These are phyloP conservation scores for Cenchrus americanus DNA, from an alignment of 176 grass and related monocot species.

Conservation along the genomic window DNA sequence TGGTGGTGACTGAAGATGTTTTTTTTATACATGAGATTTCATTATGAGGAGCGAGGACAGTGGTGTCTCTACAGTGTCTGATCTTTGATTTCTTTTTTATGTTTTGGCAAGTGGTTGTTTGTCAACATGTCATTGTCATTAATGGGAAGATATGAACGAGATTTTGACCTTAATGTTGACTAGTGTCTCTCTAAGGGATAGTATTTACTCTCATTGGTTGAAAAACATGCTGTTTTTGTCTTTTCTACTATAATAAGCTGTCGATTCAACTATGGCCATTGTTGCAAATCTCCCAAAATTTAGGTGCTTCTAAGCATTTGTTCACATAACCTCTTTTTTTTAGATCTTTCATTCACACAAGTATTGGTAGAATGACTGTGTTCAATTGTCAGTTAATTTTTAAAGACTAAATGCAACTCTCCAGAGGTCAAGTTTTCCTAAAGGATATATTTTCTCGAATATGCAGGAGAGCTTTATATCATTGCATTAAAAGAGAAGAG, in stretches of 20 bases:
- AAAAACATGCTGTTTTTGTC: background rate
- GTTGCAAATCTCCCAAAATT: background rate
- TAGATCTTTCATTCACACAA: no score
- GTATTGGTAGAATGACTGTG: background rate
- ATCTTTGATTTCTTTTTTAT: constrained; percentile 31
- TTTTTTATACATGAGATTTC: constrained; percentile 10
- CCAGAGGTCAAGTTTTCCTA: background rate
- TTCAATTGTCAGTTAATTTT: background rate
- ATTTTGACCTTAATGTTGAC: constrained; percentile 10
- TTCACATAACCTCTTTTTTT: background rate
- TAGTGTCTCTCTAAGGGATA: background rate
- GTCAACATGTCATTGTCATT: constrained; percentile 26
- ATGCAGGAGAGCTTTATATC: no score
- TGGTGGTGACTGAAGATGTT: constrained; percentile 31
- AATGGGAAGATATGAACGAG: constrained; percentile 21
- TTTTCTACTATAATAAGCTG: no score
- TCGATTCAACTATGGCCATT: no score
- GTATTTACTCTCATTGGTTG: background rate
- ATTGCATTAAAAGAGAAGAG: no score
- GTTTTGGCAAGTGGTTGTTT: constrained; percentile 9
- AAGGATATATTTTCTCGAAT: no score
- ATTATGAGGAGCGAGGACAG: background rate
- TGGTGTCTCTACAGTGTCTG: background rate
- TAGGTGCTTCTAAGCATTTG: background rate
- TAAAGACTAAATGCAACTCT: background rate